A percentile compares a stretch with the other conserved stretches of the same genome.
These are phyloP conservation scores for Hyparrhenia diplandra DNA, from an alignment of 176 grass and related monocot genomes.

Conservation along the genomic window DNA sequence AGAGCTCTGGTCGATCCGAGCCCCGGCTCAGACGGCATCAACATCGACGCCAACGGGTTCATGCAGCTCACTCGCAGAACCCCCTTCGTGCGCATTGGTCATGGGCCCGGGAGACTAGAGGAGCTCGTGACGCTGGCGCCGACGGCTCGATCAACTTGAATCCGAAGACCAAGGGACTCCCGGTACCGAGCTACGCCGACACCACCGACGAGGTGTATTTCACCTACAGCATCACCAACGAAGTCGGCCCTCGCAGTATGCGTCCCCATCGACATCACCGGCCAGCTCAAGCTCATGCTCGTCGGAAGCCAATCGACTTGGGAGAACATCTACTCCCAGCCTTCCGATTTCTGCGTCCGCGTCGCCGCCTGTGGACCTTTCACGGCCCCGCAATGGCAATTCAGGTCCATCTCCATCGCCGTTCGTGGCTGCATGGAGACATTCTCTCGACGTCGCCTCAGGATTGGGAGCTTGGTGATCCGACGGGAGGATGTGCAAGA, in stretches of 20 bases:
- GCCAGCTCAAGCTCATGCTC: background rate
- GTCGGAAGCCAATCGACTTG: background rate
- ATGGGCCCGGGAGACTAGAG: background rate
- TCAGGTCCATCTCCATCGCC: background rate
- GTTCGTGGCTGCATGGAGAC: slow-evolving; percentile 33
- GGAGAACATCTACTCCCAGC: background rate
- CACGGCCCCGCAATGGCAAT: slow-evolving; percentile 20
- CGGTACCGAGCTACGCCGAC: accelerated
- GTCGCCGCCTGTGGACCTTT: background rate
- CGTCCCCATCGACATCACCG: background rate
- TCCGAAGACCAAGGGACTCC: background rate
- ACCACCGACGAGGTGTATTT: background rate
- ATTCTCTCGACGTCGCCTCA: slow-evolving; percentile 6
- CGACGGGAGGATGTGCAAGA: slow-evolving; percentile 33
- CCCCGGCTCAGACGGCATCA: background rate
- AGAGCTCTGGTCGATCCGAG: background rate
- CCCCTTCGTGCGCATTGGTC: background rate
- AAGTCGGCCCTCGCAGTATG: background rate
- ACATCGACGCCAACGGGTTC: background rate
- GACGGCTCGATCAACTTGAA: background rate
- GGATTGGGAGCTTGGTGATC: slow-evolving; percentile 34
- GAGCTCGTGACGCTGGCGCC: background rate
- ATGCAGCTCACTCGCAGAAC: background rate
- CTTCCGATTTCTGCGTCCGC: background rate
- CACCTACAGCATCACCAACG: background rate